These are phyloP conservation scores for Chlorophyllum brunneum DNA, from an alignment of 768 basidiomycete species.

Conservation along the genomic window DNA sequence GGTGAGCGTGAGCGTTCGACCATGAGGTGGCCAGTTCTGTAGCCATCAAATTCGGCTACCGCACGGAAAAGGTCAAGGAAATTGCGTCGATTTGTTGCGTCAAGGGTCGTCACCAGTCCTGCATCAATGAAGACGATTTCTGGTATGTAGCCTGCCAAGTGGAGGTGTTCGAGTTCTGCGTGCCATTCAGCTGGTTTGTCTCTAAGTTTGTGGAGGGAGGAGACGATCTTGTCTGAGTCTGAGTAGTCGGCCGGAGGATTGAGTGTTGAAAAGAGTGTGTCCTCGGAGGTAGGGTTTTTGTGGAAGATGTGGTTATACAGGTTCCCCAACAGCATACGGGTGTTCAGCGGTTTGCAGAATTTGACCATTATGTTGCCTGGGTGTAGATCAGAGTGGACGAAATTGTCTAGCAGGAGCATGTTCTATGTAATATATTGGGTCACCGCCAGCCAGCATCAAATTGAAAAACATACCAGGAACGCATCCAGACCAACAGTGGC, in stretches of 20 bases:
- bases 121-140: constrained; percentile 97
- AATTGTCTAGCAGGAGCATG: constrained; percentile 97
- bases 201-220: constrained; percentile 59
- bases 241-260: constrained; percentile 35
- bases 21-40: constrained; percentile 93
- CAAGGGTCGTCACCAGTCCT: constrained; percentile 87
- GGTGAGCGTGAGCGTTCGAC: constrained; percentile 91
- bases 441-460: not conserved
- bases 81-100: constrained; percentile 78
- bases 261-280: constrained; percentile 21
- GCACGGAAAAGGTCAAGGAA: constrained; percentile 97
- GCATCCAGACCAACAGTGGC: constrained; percentile 94
- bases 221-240: constrained; percentile 62
- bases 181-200: constrained; percentile 67
- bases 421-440: constrained; percentile 48
- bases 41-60: constrained; percentile 95
- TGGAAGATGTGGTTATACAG: constrained; percentile 54
- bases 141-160: constrained; percentile 76
- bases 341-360: constrained; percentile 83
- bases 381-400: constrained; percentile 89
- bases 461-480: constrained; percentile 67
- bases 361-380: constrained; percentile 98
- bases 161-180: constrained; percentile 57
- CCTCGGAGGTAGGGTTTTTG: constrained; percentile 16
- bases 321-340: constrained; percentile 57